Conservation (phyloP, 2,329 filamentous ascomycete genomes). For the Penicillium freii region DNA sequence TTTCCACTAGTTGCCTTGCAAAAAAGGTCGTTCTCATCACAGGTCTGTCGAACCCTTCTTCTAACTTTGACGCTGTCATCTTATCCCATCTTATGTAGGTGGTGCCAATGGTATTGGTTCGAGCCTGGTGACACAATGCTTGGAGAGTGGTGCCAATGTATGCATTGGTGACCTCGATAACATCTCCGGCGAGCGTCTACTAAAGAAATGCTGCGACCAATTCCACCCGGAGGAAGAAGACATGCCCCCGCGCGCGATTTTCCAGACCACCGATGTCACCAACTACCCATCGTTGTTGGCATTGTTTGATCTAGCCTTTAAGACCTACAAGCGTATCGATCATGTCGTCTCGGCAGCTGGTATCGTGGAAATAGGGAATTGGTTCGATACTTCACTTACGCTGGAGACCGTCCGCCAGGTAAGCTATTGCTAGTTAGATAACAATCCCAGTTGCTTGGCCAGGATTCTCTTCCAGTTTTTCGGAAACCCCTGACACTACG, state of each 20-base stretch:
- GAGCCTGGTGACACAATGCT: conserved; percentile 41
- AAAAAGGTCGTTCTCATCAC: conserved; percentile 24
- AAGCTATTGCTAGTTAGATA: conserved; percentile 3
- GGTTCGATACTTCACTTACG: conserved; percentile 47
- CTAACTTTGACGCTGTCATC: neutral
- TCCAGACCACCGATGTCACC: conserved; percentile 48
- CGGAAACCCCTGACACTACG: neutral
- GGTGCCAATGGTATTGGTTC: conserved; percentile 49
- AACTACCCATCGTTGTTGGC: conserved; percentile 47
- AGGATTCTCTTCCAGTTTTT: too few species aligned
- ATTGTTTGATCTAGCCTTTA: conserved; percentile 48
- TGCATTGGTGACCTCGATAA: conserved; percentile 47
- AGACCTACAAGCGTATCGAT: conserved; percentile 49
- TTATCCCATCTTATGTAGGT: conserved; percentile 23
- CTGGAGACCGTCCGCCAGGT: conserved; percentile 46
- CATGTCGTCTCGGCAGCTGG: conserved; percentile 52
- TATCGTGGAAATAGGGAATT: conserved; percentile 45
- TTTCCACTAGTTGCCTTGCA: conserved; percentile 15
- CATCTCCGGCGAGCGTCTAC: conserved; percentile 33
- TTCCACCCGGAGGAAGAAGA: conserved; percentile 18
- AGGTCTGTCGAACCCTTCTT: conserved; percentile 9
- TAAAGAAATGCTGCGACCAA: conserved; percentile 16
- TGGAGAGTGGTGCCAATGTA: conserved; percentile 42
- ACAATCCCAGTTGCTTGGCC: neutral
- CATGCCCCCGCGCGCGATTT: conserved; percentile 31